Evolutionary conservation across 495 filamentous ascomycete genomes (phyloP).

Genomic region (Aspergillus incahuasiensis): DNA sequence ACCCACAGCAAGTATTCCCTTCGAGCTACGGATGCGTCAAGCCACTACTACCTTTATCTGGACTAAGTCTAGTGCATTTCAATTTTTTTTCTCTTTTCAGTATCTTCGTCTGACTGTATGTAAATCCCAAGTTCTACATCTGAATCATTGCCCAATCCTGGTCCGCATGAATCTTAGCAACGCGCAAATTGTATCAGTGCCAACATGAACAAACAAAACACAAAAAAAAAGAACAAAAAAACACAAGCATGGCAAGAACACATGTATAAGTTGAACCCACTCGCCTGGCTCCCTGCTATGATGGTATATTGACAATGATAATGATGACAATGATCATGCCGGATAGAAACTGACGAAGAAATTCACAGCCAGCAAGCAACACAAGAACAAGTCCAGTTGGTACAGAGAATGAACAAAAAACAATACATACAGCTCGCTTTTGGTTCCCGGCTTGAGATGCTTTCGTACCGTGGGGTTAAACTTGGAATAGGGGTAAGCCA

Average conservation of each 20-base stretch:
- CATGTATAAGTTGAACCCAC: conserved; percentile 20
- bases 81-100: conserved; percentile 9
- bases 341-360: conserved; percentile 20
- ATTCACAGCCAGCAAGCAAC: conserved; percentile 14
- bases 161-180: conserved; percentile 16
- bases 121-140: conserved; percentile 26
- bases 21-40: too few species aligned
- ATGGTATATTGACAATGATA: conserved; percentile 29
- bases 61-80: conserved; percentile 2
- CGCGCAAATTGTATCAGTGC: conserved; percentile 5
- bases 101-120: conserved; percentile 15
- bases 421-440: conserved; percentile 8
- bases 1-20: too few species aligned
- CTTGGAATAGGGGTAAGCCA: not conserved
- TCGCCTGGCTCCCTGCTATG: conserved; percentile 30
- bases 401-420: conserved; percentile 4
- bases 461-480: not conserved
- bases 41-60: too few species aligned
- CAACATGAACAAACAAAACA: conserved; percentile 10
- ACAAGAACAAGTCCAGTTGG: conserved; percentile 7
- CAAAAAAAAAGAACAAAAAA: conserved; percentile 12
- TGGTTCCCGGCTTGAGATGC: not conserved
- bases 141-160: conserved; percentile 13
- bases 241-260: conserved; percentile 20
- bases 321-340: conserved; percentile 22